These are phyloP conservation scores for Cladosporium phlei DNA, from an alignment of 2,329 filamentous ascomycete species.

Conservation along the genomic window DNA sequence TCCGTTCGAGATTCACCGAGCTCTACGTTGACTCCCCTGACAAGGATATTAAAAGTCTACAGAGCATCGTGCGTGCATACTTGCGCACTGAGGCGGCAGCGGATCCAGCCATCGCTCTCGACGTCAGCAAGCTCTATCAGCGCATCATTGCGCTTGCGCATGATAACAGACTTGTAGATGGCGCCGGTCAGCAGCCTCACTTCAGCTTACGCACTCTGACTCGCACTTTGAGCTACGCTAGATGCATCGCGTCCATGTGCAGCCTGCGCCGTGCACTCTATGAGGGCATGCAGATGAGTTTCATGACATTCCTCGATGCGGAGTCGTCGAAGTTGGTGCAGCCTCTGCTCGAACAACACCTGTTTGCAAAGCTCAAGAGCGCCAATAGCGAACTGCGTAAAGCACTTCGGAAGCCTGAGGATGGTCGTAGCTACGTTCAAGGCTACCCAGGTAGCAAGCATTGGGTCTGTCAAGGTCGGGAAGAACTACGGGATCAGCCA, in stretches of 20 bases:
- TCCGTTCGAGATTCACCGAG: conserved; percentile 91
- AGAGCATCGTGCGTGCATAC: conserved; percentile 84
- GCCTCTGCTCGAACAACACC: conserved; percentile 73
- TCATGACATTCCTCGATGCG: conserved; percentile 79
- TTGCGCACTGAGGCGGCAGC: conserved; percentile 64
- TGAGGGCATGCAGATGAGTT: conserved; percentile 98
- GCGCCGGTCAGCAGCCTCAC: conserved; percentile 91
- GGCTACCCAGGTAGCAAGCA: conserved; percentile 32
- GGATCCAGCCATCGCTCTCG: conserved; percentile 68
- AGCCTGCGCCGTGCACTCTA: conserved; percentile 80
- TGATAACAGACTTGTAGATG: conserved; percentile 83
- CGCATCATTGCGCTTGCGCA: conserved; percentile 77
- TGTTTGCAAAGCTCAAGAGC: conserved; percentile 68
- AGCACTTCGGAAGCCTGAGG: conserved; percentile 69
- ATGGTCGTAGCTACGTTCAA: conserved; percentile 72
- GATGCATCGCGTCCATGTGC: conserved; percentile 77
- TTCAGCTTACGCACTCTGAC: conserved; percentile 95
- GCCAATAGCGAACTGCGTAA: conserved; percentile 70
- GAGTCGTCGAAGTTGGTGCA: conserved; percentile 74
- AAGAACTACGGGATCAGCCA: conserved; percentile 63
- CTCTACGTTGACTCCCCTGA: conserved; percentile 92
- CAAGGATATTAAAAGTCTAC: conserved; percentile 75
- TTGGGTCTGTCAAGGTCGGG: conserved; percentile 76
- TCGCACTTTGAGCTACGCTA: conserved; percentile 80
- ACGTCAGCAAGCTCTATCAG: conserved; percentile 82